phyloP scores from a whole-genome alignment of 2,329 filamentous ascomycete species.

The Aspergillus thermomutatus region DNA sequence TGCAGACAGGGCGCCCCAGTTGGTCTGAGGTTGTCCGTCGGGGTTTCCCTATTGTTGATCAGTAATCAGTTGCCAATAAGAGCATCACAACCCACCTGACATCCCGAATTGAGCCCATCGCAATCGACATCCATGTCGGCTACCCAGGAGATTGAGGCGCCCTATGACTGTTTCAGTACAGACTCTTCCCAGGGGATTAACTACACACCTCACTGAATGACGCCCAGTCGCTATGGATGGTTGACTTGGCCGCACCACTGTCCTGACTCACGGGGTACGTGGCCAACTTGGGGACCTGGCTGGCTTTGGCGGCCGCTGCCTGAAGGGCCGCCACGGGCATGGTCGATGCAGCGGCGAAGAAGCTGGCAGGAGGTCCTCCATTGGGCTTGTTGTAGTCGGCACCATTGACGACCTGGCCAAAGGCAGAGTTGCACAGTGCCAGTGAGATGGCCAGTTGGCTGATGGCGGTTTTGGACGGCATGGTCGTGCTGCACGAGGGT shows the following conservation, averaged over 20 bases:
- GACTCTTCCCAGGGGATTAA: too few species aligned
- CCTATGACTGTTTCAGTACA: conserved; percentile 14
- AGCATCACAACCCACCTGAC: conserved; percentile 13
- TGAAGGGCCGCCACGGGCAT: conserved; percentile 24
- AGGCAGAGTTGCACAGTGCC: not conserved
- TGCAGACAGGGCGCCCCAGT: conserved; percentile 28
- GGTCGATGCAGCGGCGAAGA: conserved; percentile 23
- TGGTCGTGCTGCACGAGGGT: too few species aligned
- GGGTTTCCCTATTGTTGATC: conserved; percentile 22
- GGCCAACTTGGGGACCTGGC: conserved; percentile 17
- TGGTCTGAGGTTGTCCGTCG: conserved; percentile 24
- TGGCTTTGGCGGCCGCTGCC: conserved; percentile 22
- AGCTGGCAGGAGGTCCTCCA: conserved; percentile 22
- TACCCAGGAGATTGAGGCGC: conserved; percentile 25
- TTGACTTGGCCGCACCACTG: conserved; percentile 15
- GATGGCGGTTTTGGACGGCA: not conserved
- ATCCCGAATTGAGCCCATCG: conserved; percentile 27
- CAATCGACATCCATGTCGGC: conserved; percentile 36
- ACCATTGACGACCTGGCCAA: conserved; percentile 17
- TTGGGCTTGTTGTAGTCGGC: conserved; percentile 19
- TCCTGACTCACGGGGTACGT: conserved; percentile 23
- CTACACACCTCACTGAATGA: conserved; percentile 19
- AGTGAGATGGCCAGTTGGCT: not conserved
- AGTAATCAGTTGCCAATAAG: not conserved
- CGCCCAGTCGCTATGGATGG: conserved; percentile 28